Conservation (phyloP, 2,329 filamentous ascomycete species). For the Thyridium curvatum region DNA sequence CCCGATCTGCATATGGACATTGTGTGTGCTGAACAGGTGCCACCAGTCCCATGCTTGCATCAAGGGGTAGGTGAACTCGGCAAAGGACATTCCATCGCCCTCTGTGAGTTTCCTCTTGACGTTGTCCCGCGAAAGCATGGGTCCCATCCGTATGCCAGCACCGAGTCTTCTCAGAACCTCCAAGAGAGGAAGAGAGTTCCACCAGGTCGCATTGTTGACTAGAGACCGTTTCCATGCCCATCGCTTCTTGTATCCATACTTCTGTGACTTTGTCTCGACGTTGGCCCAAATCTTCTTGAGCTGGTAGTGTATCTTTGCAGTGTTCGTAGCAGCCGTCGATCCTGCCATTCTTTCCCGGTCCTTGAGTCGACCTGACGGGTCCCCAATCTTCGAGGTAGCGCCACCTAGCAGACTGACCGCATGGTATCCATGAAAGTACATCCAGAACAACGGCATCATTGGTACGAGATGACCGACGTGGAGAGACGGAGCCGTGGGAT, state of each 20-base stretch:
- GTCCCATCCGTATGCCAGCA: slow-evolving; percentile 66
- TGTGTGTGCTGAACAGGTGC: slow-evolving; percentile 64
- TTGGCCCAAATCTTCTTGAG: slow-evolving; percentile 68
- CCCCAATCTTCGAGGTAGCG: slow-evolving; percentile 71
- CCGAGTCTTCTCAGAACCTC: slow-evolving; percentile 74
- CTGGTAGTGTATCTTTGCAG: slow-evolving; percentile 63
- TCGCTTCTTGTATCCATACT: slow-evolving; percentile 57
- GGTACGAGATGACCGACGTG: slow-evolving; percentile 77
- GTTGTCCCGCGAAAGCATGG: slow-evolving; percentile 85
- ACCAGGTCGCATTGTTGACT: slow-evolving; percentile 80
- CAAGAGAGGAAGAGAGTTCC: slow-evolving; percentile 63
- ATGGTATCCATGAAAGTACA: slow-evolving; percentile 69
- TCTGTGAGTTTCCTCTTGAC: slow-evolving; percentile 76
- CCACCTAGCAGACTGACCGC: slow-evolving; percentile 65
- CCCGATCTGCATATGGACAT: slow-evolving; percentile 81
- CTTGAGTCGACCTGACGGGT: slow-evolving; percentile 65
- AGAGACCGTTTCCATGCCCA: slow-evolving; percentile 63
- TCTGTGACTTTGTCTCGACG: slow-evolving; percentile 58
- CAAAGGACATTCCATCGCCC: slow-evolving; percentile 88
- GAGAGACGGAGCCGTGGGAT: slow-evolving; percentile 73
- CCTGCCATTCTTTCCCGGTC: slow-evolving; percentile 49
- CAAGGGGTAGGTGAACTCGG: slow-evolving; percentile 88
- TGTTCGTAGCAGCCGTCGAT: slow-evolving; percentile 53
- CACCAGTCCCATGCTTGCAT: slow-evolving; percentile 97
- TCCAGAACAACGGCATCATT: slow-evolving; percentile 79